phyloP scores from a whole-genome alignment of 2,329 filamentous ascomycete genomes.

The Curvularia eragrostidis region DNA sequence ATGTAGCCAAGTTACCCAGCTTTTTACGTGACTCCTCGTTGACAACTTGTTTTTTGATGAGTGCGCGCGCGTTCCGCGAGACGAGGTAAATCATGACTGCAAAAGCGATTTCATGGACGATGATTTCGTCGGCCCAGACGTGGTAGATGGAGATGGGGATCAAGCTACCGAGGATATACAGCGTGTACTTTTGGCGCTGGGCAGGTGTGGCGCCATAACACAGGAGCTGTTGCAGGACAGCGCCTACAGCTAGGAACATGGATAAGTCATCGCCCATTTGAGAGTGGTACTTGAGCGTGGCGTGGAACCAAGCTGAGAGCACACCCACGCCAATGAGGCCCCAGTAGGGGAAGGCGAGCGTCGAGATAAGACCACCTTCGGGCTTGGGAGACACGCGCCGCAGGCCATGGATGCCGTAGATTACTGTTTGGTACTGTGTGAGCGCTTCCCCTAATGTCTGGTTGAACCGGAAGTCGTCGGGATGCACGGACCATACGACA shows the following conservation, averaged over 20 bases:
- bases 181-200: constrained; percentile 34
- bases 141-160: constrained; percentile 48
- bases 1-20: constrained; percentile 35
- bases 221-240: constrained; percentile 60
- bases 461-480: neutral
- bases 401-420: constrained; percentile 47
- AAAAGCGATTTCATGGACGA: constrained; percentile 49
- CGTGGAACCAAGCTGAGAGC: constrained; percentile 53
- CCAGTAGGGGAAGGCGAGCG: constrained; percentile 51
- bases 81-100: constrained; percentile 53
- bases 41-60: constrained; percentile 39
- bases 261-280: constrained; percentile 65
- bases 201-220: constrained; percentile 47
- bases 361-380: constrained; percentile 42
- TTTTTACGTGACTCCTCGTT: constrained; percentile 30
- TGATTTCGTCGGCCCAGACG: constrained; percentile 50
- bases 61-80: constrained; percentile 31
- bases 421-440: constrained; percentile 29
- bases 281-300: constrained; percentile 55
- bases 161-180: constrained; percentile 38
- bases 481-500: constrained; percentile 54
- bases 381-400: constrained; percentile 32
- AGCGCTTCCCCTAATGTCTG: neutral
- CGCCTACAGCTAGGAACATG: constrained; percentile 62
- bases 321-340: constrained; percentile 54